Percentiles rank a stretch among this genome's conserved stretches.
phyloP scores from a whole-genome alignment of 2,329 filamentous ascomycete genomes.

The Fusarium kyushuense region DNA sequence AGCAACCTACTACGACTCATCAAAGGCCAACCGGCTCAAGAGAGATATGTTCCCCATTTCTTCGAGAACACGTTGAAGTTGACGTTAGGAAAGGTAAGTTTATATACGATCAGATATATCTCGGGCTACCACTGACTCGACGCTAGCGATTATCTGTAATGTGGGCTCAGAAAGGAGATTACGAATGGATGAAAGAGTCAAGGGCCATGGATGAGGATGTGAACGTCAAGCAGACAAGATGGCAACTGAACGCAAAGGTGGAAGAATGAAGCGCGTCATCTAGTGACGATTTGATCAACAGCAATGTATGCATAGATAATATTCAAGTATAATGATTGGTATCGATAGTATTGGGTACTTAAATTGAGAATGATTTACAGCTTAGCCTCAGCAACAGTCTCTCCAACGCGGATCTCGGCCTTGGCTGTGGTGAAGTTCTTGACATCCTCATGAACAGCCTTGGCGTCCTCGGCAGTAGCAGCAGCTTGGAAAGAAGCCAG shows the following conservation, averaged over 20 bases:
- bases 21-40: background rate
- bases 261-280: background rate
- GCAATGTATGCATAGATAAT: too few relatives aligned
- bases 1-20: constrained; percentile 19
- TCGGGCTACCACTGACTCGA: accelerated
- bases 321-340: too few relatives aligned
- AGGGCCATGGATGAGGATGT: constrained; percentile 10
- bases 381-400: background rate
- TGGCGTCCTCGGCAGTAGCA: background rate
- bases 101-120: accelerated
- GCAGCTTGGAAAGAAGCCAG: constrained; percentile 24
- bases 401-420: background rate
- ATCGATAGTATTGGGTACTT: background rate
- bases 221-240: constrained; percentile 5
- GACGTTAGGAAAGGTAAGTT: constrained; percentile 24
- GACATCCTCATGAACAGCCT: constrained; percentile 6
- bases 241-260: constrained; percentile 5
- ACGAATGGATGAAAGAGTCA: constrained; percentile 3
- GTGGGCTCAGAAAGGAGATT: constrained; percentile 16
- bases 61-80: constrained; percentile 22
- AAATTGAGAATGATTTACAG: accelerated
- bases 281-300: too few relatives aligned
- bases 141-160: background rate
- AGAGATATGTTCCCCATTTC: constrained; percentile 2
- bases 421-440: constrained; percentile 22